Conservation (phyloP, 495 filamentous ascomycete genomes). For the Tricharina praecox region DNA sequence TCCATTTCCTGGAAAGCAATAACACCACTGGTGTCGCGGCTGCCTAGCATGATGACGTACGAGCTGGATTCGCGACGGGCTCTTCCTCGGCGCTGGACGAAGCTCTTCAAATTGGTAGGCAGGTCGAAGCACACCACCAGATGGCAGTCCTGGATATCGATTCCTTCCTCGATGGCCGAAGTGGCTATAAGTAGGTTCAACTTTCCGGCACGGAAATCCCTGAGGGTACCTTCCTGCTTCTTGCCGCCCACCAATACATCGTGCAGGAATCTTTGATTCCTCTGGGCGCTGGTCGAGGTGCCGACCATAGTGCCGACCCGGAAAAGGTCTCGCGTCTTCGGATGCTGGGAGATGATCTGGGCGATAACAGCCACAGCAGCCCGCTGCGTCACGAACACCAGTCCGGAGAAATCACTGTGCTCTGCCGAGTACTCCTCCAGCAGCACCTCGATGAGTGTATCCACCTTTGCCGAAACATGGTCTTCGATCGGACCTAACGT, state of each 20-base stretch:
- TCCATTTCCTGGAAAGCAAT: constrained; percentile 38
- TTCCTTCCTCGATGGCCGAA: constrained; percentile 76
- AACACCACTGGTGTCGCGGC: too few species aligned
- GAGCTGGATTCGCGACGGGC: constrained; percentile 57
- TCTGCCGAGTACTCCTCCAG: constrained; percentile 16
- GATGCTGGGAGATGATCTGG: constrained; percentile 46
- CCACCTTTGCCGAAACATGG: constrained; percentile 25
- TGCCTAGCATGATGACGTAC: constrained; percentile 42
- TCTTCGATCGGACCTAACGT: constrained; percentile 16
- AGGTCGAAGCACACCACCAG: constrained; percentile 71
- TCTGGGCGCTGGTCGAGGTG: constrained; percentile 34
- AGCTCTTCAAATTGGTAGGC: constrained; percentile 63
- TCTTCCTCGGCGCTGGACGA: constrained; percentile 74
- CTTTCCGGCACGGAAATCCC: constrained; percentile 48
- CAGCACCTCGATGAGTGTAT: constrained; percentile 27
- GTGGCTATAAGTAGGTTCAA: constrained; percentile 72
- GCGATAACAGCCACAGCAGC: constrained; percentile 51
- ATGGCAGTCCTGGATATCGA: constrained; percentile 75
- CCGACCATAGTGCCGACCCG: constrained; percentile 54
- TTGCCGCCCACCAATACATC: constrained; percentile 43
- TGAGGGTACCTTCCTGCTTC: constrained; percentile 42
- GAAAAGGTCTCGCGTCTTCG: constrained; percentile 40
- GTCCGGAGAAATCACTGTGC: constrained; percentile 39
- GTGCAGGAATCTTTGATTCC: constrained; percentile 29
- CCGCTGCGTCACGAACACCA: constrained; percentile 66